These are phyloP conservation scores for Elymus sibiricus DNA, from an alignment of 176 grass and related monocot species.

Conservation along the genomic window DNA sequence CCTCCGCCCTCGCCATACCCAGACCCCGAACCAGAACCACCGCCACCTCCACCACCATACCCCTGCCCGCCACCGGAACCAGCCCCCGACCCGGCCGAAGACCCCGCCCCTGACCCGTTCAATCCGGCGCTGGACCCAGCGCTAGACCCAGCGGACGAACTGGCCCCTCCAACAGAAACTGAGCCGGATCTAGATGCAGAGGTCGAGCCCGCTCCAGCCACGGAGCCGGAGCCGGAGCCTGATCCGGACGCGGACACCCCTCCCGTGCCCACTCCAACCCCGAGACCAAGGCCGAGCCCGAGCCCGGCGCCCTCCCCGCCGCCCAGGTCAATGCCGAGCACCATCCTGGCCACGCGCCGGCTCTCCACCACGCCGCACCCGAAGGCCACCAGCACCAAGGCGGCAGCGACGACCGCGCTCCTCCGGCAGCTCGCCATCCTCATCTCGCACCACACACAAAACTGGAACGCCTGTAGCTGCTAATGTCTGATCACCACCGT, in stretches of 20 bases:
- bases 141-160: slow-evolving; percentile 39
- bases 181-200: slow-evolving; percentile 32
- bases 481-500: not conserved
- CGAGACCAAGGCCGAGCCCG: slow-evolving; percentile 19
- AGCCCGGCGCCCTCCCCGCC: slow-evolving; percentile 22
- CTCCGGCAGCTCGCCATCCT: slow-evolving; percentile 22
- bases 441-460: too few species aligned
- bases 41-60: not conserved
- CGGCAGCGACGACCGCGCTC: not conserved
- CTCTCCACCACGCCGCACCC: not conserved
- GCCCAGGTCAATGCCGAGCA: slow-evolving; percentile 32
- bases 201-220: slow-evolving; percentile 18
- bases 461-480: not conserved
- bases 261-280: slow-evolving; percentile 8
- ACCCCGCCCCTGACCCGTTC: slow-evolving; percentile 24
- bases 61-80: slow-evolving; percentile 21
- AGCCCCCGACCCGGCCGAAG: slow-evolving; percentile 34
- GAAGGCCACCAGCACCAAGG: slow-evolving; percentile 13
- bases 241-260: slow-evolving; percentile 34
- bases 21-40: not conserved
- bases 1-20: slow-evolving; percentile 21
- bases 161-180: slow-evolving; percentile 26
- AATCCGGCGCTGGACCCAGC: slow-evolving; percentile 34
- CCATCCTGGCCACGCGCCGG: slow-evolving; percentile 43
- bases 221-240: not conserved